Percentiles rank a stretch among this genome's conserved stretches.
These are phyloP conservation scores for Canavalia ensiformis DNA, from an alignment of 306 rosid species.

Conservation along the genomic window DNA sequence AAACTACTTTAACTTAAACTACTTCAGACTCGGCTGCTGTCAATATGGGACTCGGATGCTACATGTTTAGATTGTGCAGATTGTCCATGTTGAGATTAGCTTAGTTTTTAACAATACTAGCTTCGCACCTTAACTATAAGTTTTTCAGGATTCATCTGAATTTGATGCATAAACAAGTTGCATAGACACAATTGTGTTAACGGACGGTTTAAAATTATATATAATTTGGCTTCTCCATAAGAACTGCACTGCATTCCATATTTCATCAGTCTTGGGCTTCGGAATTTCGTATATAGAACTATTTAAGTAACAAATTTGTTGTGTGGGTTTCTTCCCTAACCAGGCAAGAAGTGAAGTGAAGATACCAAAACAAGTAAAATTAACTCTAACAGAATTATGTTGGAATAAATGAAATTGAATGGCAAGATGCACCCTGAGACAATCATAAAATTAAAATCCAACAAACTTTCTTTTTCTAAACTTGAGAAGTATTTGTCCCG, in stretches of 20 bases:
- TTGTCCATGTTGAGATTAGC: neutral
- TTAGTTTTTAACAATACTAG: neutral
- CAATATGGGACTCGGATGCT: neutral
- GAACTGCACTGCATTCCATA: neutral
- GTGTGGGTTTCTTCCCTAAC: neutral
- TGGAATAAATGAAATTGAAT: neutral
- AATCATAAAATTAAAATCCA: constrained; percentile 29
- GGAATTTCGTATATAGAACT: neutral
- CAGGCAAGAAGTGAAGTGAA: neutral
- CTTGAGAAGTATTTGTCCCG: neutral
- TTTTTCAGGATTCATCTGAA: too few species aligned
- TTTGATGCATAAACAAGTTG: too few species aligned
- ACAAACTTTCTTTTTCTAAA: constrained; percentile 21
- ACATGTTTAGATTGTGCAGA: neutral
- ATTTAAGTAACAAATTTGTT: constrained; percentile 12
- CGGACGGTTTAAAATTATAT: too few species aligned
- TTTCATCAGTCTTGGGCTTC: too few species aligned
- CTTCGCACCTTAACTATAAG: neutral
- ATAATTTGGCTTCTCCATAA: neutral
- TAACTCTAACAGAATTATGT: neutral
- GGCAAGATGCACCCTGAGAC: neutral
- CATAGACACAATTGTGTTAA: too few species aligned
- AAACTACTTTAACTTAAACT: too few species aligned
- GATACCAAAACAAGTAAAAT: neutral
- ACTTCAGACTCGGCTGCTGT: neutral